phyloP scores from a whole-genome alignment of 805 yeast genomes.

The Candida tibetensis region DNA sequence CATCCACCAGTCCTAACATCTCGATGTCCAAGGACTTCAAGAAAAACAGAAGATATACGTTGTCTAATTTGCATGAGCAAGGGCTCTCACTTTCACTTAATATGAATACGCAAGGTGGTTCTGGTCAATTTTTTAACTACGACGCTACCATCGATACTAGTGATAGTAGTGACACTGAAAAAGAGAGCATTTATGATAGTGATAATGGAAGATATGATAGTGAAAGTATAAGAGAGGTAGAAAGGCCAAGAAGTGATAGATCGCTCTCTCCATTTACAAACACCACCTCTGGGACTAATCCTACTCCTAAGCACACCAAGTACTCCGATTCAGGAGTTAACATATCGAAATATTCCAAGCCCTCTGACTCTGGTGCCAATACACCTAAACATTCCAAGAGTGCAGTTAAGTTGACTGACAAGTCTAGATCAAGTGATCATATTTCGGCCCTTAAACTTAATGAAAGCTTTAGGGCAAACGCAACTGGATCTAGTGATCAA shows the following conservation, averaged over 20 bases:
- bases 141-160: slow-evolving; percentile 21
- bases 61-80: slow-evolving; percentile 67
- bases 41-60: slow-evolving; percentile 42
- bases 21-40: slow-evolving; percentile 15
- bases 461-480: neutral
- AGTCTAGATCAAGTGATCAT: neutral
- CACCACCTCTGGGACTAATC: neutral
- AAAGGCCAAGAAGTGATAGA: neutral
- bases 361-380: neutral
- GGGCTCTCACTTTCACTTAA: slow-evolving; percentile 69
- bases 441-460: neutral
- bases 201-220: neutral
- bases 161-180: slow-evolving; percentile 24
- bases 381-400: neutral
- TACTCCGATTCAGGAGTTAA: neutral
- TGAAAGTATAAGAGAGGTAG: neutral
- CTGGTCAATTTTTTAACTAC: slow-evolving; percentile 27
- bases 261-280: neutral
- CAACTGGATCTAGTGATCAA: slow-evolving; percentile 21
- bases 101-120: slow-evolving; percentile 54
- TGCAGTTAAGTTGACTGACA: neutral
- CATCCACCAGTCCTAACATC: slow-evolving; percentile 17
- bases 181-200: slow-evolving; percentile 11
- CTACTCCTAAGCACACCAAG: neutral
- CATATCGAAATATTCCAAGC: neutral